Conservation (phyloP, 2,329 filamentous ascomycete species). For the Endocalyx cinctus region DNA sequence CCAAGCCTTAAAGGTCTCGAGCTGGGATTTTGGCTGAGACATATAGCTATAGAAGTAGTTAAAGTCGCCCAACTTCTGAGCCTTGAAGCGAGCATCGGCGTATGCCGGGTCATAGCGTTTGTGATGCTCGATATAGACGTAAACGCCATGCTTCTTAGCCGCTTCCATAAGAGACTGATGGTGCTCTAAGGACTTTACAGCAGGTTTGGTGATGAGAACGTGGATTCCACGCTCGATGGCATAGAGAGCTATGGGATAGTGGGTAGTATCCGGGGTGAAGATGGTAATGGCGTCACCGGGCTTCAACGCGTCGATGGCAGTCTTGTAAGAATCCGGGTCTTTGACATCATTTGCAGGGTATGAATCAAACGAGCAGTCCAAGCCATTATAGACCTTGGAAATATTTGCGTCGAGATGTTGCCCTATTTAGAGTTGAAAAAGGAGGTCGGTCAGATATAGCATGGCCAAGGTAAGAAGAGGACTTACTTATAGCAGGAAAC, state of each 20-base stretch:
- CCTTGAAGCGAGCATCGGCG: slow-evolving; percentile 76
- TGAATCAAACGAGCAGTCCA: slow-evolving; percentile 82
- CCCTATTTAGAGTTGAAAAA: too few relatives aligned
- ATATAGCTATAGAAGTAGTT: slow-evolving; percentile 99
- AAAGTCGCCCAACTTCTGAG: slow-evolving; percentile 79
- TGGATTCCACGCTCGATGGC: slow-evolving; percentile 85
- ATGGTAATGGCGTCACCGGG: slow-evolving; percentile 89
- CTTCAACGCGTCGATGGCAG: slow-evolving; percentile 76
- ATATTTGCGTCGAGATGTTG: slow-evolving; percentile 87
- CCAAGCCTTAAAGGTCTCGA: slow-evolving; percentile 94
- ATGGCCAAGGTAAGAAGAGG: too few relatives aligned
- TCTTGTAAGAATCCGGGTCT: slow-evolving; percentile 81
- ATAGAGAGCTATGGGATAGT: slow-evolving; percentile 88
- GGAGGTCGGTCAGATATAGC: too few relatives aligned
- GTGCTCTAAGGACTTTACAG: slow-evolving; percentile 76
- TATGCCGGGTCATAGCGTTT: slow-evolving; percentile 95
- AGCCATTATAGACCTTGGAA: slow-evolving; percentile 76
- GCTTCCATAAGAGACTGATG: slow-evolving; percentile 73
- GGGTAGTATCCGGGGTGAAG: slow-evolving; percentile 91
- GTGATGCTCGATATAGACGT: slow-evolving; percentile 93
- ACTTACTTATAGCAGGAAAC: slow-evolving; percentile 83
- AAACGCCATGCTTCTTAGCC: slow-evolving; percentile 70
- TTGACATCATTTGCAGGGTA: slow-evolving; percentile 69
- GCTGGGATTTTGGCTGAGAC: slow-evolving; percentile 85
- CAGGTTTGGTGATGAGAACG: slow-evolving; percentile 91